These are phyloP conservation scores for Phialophora chinensis DNA, from an alignment of 2,329 filamentous ascomycete species.

Conservation along the genomic window DNA sequence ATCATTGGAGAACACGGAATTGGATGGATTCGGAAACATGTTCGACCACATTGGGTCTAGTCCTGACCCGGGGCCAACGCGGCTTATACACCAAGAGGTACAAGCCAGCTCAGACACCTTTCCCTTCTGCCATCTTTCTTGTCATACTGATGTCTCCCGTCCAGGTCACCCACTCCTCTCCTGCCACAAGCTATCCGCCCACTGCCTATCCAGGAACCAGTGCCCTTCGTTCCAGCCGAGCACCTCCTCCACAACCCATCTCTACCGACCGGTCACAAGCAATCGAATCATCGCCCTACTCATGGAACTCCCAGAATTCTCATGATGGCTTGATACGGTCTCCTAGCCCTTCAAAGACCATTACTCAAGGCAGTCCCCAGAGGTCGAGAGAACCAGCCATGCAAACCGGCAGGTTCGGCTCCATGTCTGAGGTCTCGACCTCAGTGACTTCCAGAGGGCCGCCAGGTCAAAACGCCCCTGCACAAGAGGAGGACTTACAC, in stretches of 20 bases:
- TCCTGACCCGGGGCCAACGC: constrained; percentile 31
- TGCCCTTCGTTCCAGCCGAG: constrained; percentile 19
- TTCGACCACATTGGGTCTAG: constrained; percentile 55
- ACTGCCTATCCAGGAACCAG: constrained; percentile 26
- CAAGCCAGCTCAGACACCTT: constrained; percentile 22
- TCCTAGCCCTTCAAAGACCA: constrained; percentile 45
- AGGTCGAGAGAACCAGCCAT: constrained; percentile 36
- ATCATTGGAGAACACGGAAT: constrained; percentile 48
- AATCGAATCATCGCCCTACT: constrained; percentile 57
- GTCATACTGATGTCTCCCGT: constrained; percentile 27
- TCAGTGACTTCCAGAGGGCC: constrained; percentile 31
- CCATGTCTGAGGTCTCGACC: constrained; percentile 39
- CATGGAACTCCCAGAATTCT: constrained; percentile 60
- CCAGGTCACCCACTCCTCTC: constrained; percentile 23
- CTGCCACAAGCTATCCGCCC: constrained; percentile 33
- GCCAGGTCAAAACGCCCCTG: constrained; percentile 5
- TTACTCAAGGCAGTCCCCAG: constrained; percentile 37
- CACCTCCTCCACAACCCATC: constrained; percentile 50
- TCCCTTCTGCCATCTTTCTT: constrained; percentile 9
- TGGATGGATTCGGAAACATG: constrained; percentile 58
- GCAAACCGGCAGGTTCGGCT: constrained; percentile 14
- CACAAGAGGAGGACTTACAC: constrained; percentile 21
- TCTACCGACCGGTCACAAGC: constrained; percentile 52
- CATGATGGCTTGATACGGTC: constrained; percentile 56
- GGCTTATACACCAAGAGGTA: constrained; percentile 40